These are phyloP conservation scores for Plasmodium sp. DNA, from an alignment of 169 alveolate species.

Conservation along the genomic window DNA sequence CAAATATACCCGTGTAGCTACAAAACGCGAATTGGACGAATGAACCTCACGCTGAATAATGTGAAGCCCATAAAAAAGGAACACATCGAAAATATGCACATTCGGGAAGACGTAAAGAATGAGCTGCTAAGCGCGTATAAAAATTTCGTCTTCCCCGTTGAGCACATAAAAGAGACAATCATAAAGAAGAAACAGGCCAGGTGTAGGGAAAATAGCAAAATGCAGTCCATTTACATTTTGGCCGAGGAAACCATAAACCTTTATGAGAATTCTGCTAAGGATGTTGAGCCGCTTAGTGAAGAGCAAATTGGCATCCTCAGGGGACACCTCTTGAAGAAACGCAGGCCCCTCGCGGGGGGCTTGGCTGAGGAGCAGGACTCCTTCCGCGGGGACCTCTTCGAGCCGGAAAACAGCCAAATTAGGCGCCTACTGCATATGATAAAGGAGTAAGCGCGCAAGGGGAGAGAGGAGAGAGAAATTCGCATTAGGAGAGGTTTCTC, in stretches of 20 bases:
- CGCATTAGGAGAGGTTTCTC: neutral
- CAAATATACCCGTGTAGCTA: slow-evolving; percentile 9
- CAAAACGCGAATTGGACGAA: slow-evolving; percentile 29
- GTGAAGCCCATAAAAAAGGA: slow-evolving; percentile 66
- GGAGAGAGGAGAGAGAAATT: neutral
- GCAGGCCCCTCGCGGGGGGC: neutral
- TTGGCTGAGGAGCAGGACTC: neutral
- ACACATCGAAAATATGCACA: slow-evolving; percentile 12
- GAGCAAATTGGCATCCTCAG: slow-evolving; percentile 16
- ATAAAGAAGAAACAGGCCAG: slow-evolving; percentile 30
- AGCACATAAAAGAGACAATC: slow-evolving; percentile 31
- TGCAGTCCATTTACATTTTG: slow-evolving; percentile 24
- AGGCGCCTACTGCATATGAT: slow-evolving; percentile 49
- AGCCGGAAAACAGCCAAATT: slow-evolving; percentile 64
- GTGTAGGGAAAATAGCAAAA: slow-evolving; percentile 6
- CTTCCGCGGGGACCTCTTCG: slow-evolving; percentile 20
- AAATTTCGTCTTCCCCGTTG: slow-evolving; percentile 53
- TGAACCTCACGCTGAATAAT: slow-evolving; percentile 56
- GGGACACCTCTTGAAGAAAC: neutral
- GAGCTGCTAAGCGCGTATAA: slow-evolving; percentile 34
- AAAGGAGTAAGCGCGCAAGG: slow-evolving; percentile 18
- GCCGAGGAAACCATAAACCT: slow-evolving; percentile 72
- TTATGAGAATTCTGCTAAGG: slow-evolving; percentile 73
- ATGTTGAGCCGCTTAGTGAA: slow-evolving; percentile 43
- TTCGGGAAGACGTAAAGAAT: slow-evolving; percentile 15